Evolutionary conservation across 2,329 filamentous ascomycete species (phyloP), one percentile per base, ranked within the genome.

Genomic region (Pseudonectria foliicola): DNA sequence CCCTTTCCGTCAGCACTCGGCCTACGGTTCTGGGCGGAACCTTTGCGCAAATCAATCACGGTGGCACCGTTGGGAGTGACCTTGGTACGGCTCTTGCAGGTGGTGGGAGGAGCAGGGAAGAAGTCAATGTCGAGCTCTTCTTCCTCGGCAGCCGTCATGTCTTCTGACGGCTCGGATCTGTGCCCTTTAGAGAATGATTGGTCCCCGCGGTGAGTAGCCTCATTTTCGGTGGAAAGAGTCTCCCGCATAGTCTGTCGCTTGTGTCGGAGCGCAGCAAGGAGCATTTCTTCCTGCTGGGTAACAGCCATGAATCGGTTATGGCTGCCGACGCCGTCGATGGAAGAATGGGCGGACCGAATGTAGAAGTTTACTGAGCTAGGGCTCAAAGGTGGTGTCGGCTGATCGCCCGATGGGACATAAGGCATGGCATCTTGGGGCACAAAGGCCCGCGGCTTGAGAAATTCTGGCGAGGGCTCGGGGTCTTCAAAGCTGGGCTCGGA

Each of bases 221-320:
- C 64, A 11, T 63, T 57, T 39, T 70, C 64, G 14, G 63, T 57
- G 10, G 66, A 54, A 13, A 67, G 58, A 3, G 62, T 64, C 41
- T 73, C 66, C 3, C 70, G 67, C 67, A 75, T 73, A n/a, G 61
- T 60, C 3, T 71, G 67, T n/a, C 72, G 63, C 59, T 75, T 75
- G 45, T 70, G 65, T 7, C 74, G 65, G 27, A 78, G 61, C 3
- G 74, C 74, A 3, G 73, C 68, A 4, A 78, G 59, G 1, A 78
- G 60, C 63, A 75, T 68, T 53, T 77, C 71, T 40, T 78, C 74
- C 41, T 77, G 72, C 4, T 62, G 65, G 0, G 73, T 77, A 13
- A 78, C 71, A 1, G 72, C 70, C 67, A 77, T 76, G 35, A 76
- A 60, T 2, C 73, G 66, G 18, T 57, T 56, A 24, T 59, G 53